Evolutionary conservation across 345 rosid genomes (phyloP).

Genomic region (Durio zibethinus): DNA sequence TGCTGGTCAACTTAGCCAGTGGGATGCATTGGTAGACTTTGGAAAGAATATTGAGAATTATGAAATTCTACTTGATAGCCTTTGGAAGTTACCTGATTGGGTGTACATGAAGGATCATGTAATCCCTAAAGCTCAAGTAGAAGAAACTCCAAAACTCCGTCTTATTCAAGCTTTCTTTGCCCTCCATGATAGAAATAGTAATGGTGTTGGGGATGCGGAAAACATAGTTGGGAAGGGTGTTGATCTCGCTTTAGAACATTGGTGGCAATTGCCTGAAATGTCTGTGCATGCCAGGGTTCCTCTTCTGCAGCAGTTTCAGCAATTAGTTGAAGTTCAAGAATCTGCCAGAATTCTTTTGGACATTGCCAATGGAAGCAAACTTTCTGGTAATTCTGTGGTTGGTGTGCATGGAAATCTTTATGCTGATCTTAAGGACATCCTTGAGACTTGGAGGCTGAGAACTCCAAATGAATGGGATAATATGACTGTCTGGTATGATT

Average conservation of each 20-base stretch:
- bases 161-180: slow-evolving; percentile 86
- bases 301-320: slow-evolving; percentile 95
- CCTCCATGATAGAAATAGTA: slow-evolving; percentile 78
- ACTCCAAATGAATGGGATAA: slow-evolving; percentile 99
- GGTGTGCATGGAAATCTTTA: slow-evolving; percentile 77
- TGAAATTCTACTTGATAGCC: slow-evolving; percentile 89
- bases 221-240: slow-evolving; percentile 87
- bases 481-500: slow-evolving; percentile 95
- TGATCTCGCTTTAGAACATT: slow-evolving; percentile 90
- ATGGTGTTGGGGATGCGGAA: slow-evolving; percentile 90
- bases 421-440: slow-evolving; percentile 95
- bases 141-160: slow-evolving; percentile 95
- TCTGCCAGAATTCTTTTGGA: slow-evolving; percentile 85
- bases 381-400: slow-evolving; percentile 53
- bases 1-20: slow-evolving; percentile 92
- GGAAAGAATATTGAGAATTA: slow-evolving; percentile 91
- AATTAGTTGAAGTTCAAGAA: slow-evolving; percentile 96
- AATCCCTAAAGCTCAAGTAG: slow-evolving; percentile 99
- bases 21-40: slow-evolving; percentile 96
- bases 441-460: slow-evolving; percentile 97
- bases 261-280: slow-evolving; percentile 99
- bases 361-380: slow-evolving; percentile 85
- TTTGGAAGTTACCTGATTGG: slow-evolving; percentile 99
- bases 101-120: slow-evolving; percentile 87
- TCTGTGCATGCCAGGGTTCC: slow-evolving; percentile 94